Percentiles rank a stretch among this genome's conserved stretches.
Conservation (phyloP, 2,329 filamentous ascomycete genomes). For the Cordyceps pruinosa region DNA sequence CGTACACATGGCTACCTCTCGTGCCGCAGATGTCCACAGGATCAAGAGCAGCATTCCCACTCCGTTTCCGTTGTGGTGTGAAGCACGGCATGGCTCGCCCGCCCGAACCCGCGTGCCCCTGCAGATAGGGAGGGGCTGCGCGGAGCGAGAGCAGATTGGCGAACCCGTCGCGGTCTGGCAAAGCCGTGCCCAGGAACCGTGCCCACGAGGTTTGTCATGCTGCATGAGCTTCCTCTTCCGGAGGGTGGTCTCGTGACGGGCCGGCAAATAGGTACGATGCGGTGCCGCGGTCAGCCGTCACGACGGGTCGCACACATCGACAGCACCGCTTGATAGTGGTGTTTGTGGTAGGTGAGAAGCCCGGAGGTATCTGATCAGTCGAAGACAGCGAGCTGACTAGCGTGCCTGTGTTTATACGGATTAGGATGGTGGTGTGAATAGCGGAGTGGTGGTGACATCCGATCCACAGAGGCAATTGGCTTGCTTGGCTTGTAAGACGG, state of each 20-base stretch:
- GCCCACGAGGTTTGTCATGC: too few species aligned
- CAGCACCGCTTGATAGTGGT: too few species aligned
- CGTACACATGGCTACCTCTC: background rate
- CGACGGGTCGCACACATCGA: too few species aligned
- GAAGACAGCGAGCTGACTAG: too few species aligned
- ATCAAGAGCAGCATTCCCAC: background rate
- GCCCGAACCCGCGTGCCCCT: background rate
- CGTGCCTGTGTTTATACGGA: too few species aligned
- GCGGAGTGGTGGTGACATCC: too few species aligned
- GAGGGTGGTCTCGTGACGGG: background rate
- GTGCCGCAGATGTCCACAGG: background rate
- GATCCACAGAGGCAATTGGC: too few species aligned
- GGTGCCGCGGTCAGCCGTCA: background rate
- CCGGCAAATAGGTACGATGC: background rate
- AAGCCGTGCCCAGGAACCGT: background rate
- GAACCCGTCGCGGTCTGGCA: background rate
- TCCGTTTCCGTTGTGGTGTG: background rate
- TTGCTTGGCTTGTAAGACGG: too few species aligned
- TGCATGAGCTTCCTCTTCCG: conserved; percentile 3
- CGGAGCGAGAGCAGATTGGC: background rate
- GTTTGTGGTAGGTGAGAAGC: too few species aligned
- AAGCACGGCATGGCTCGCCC: background rate
- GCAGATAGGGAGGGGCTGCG: background rate
- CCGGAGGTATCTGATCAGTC: too few species aligned
- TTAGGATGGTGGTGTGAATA: too few species aligned